These are phyloP conservation scores for Artemisia annua DNA, from an alignment of 129 eudicot genomes.

Conservation along the genomic window DNA sequence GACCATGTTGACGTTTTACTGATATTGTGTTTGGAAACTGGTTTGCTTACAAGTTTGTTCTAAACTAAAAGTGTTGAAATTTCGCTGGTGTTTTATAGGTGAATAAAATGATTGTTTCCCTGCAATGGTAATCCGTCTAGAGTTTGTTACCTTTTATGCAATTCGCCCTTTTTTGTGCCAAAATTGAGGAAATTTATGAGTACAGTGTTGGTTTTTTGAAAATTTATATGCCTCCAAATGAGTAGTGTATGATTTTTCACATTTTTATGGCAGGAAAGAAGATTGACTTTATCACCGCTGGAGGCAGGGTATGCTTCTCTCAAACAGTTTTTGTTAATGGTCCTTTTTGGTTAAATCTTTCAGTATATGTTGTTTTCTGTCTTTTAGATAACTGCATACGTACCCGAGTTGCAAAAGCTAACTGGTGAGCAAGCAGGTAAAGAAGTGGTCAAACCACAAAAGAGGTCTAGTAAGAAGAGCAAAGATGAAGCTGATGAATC, in stretches of 20 bases:
- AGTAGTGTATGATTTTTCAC: slow-evolving; percentile 5
- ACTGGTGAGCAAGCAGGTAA: slow-evolving; percentile 59
- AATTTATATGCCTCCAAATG: too few species aligned
- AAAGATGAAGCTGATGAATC: slow-evolving; percentile 38
- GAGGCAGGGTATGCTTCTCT: slow-evolving; percentile 82
- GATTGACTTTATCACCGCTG: slow-evolving; percentile 78
- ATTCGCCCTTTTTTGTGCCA: too few species aligned
- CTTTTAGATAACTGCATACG: slow-evolving; percentile 79
- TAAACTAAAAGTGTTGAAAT: too few species aligned
- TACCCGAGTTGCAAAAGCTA: slow-evolving; percentile 81
- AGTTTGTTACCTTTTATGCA: too few species aligned
- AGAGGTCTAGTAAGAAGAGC: slow-evolving; percentile 28
- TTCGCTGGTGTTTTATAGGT: too few species aligned
- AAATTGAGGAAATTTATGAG: too few species aligned
- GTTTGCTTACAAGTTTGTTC: too few species aligned
- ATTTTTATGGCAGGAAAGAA: slow-evolving; percentile 63
- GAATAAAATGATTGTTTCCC: too few species aligned
- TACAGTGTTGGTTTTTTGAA: too few species aligned
- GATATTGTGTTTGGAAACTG: too few species aligned
- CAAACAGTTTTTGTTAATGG: not conserved
- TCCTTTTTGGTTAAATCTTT: not conserved
- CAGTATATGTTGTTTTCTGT: not conserved
- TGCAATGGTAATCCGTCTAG: too few species aligned
- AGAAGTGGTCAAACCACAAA: slow-evolving; percentile 44
- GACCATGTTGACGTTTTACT: too few species aligned